Evolutionary conservation across 1,139 yeast species (phyloP).

Genomic region (Hemisphaericaspora xylofermentans): DNA sequence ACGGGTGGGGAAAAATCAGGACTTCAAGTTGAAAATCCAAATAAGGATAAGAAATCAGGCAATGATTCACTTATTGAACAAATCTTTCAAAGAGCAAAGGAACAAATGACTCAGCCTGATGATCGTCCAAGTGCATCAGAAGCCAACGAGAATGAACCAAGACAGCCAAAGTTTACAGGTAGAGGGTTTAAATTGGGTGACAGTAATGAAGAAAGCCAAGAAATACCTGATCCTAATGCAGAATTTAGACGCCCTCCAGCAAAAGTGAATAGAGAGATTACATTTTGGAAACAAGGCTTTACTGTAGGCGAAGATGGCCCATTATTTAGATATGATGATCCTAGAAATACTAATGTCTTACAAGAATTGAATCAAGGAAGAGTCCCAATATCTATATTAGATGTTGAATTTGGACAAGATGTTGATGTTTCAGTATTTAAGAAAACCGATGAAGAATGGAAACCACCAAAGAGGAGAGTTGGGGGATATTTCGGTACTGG

Average conservation of each 20-base stretch:
- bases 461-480: constrained; percentile 62
- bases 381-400: constrained; percentile 84
- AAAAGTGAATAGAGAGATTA: constrained; percentile 70
- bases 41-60: constrained; percentile 43
- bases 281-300: constrained; percentile 96
- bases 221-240: constrained; percentile 23
- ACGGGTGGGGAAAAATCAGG: constrained; percentile 97
- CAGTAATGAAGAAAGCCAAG: constrained; percentile 48
- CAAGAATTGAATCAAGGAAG: constrained; percentile 84
- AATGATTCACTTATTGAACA: constrained; percentile 48
- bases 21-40: constrained; percentile 90
- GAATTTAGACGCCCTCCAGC: constrained; percentile 32
- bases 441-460: constrained; percentile 78
- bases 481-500: constrained; percentile 85
- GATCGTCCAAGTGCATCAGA: constrained; percentile 42
- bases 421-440: constrained; percentile 91
- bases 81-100: constrained; percentile 47
- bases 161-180: constrained; percentile 49
- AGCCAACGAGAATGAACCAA: constrained; percentile 15
- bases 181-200: constrained; percentile 81
- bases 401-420: constrained; percentile 87
- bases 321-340: constrained; percentile 85
- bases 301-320: constrained; percentile 91
- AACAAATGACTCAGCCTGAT: constrained; percentile 42
- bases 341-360: constrained; percentile 72